Evolutionary conservation across 1,284 basidiomycete species (phyloP).

Genomic region (Cryptococcus sp.): DNA sequence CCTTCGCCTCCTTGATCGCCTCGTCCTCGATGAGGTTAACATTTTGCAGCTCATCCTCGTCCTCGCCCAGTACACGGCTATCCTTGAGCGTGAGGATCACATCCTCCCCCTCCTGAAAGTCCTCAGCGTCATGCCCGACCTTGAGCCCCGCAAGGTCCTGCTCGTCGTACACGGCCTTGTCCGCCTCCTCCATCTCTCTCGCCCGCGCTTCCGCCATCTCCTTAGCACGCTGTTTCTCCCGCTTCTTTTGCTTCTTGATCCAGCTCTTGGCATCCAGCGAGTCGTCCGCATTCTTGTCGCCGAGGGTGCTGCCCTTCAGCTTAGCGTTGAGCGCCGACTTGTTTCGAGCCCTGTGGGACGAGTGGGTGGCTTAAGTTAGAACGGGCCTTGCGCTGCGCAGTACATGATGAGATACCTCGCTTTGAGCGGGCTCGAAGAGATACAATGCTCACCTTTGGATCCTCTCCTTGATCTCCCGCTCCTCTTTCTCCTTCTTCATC

Average conservation of each 20-base stretch:
- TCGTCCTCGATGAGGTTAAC: slow-evolving; percentile 86
- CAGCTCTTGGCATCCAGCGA: slow-evolving; percentile 67
- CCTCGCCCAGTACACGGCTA: slow-evolving; percentile 84
- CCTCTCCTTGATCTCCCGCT: slow-evolving; percentile 69
- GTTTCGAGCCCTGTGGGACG: slow-evolving; percentile 57
- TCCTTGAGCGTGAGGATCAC: slow-evolving; percentile 96
- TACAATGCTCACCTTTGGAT: slow-evolving; percentile 78
- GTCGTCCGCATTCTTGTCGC: slow-evolving; percentile 65
- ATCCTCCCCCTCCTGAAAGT: slow-evolving; percentile 86
- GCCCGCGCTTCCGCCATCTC: slow-evolving; percentile 69
- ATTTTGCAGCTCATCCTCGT: slow-evolving; percentile 98
- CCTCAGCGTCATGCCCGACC: slow-evolving; percentile 91
- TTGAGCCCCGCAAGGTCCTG: slow-evolving; percentile 86
- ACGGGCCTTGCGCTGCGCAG: slow-evolving; percentile 28
- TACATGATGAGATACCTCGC: background rate
- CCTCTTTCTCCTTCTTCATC: slow-evolving; percentile 67
- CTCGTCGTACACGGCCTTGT: slow-evolving; percentile 75
- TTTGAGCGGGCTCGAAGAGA: background rate
- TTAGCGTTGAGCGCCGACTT: slow-evolving; percentile 82
- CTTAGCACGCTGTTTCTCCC: slow-evolving; percentile 75
- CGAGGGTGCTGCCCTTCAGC: slow-evolving; percentile 85
- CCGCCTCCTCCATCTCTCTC: slow-evolving; percentile 74
- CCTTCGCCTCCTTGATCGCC: slow-evolving; percentile 60
- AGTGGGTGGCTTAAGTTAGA: background rate
- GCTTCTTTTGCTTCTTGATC: slow-evolving; percentile 84